Percentiles rank a stretch among this genome's conserved stretches.
phyloP scores from a whole-genome alignment of 176 grass and related monocot species.

The Aechmea fasciata region DNA sequence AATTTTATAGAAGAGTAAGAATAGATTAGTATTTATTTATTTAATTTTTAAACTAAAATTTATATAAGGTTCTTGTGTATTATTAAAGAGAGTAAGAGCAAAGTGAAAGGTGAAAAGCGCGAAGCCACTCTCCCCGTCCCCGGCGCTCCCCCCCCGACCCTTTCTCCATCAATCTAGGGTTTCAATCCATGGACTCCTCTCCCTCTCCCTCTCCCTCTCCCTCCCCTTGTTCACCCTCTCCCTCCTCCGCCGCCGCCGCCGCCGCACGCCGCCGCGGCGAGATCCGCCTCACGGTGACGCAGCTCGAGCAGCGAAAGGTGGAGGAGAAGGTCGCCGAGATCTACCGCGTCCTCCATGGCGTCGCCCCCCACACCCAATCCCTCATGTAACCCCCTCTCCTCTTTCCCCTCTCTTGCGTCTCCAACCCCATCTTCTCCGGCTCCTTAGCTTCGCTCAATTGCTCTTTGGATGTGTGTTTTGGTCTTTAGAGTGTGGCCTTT shows the following conservation, averaged over 20 bases:
- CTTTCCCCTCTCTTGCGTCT: not conserved
- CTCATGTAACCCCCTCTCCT: constrained; percentile 34
- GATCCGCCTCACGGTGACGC: constrained; percentile 48
- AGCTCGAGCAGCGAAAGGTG: constrained; percentile 72
- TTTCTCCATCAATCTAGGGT: not conserved
- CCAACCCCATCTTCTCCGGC: not conserved
- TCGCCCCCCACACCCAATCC: constrained; percentile 38
- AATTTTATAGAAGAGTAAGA: too few relatives aligned
- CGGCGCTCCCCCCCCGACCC: too few relatives aligned
- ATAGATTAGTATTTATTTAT: too few relatives aligned
- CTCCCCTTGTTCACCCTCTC: constrained; percentile 1
- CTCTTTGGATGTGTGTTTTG: not conserved
- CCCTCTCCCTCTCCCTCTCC: constrained; percentile 11
- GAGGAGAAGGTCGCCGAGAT: constrained; percentile 56
- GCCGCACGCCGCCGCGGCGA: not conserved
- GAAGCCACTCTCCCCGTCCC: too few relatives aligned
- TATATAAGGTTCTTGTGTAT: too few relatives aligned
- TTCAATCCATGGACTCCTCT: constrained; percentile 30
- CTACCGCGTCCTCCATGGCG: constrained; percentile 47
- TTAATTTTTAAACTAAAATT: too few relatives aligned
- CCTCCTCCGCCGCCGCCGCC: not conserved
- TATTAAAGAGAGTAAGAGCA: too few relatives aligned
- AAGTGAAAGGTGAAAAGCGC: too few relatives aligned
- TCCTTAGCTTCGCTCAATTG: not conserved
- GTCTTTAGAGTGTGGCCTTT: not conserved